Evolutionary conservation across 495 filamentous ascomycete genomes (phyloP).

Genomic region (Trichoderma parareesei): DNA sequence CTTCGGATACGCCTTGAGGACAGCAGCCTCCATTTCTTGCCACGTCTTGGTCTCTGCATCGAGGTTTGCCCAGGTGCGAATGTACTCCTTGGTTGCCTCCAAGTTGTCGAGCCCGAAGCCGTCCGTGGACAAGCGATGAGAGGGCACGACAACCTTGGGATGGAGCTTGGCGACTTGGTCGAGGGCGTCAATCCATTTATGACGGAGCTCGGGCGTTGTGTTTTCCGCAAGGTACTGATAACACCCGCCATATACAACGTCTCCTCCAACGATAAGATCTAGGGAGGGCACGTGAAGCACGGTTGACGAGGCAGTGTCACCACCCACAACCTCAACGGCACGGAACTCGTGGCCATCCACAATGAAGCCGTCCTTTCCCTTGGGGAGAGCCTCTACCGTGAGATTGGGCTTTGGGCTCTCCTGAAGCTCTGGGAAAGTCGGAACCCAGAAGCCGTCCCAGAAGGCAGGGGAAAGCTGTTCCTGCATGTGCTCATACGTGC

Average conservation of each 20-base stretch:
- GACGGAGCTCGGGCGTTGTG: background rate
- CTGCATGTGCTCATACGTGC: background rate
- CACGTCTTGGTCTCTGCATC: background rate
- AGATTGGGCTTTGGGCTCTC: background rate
- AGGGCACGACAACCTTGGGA: background rate
- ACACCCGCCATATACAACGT: background rate
- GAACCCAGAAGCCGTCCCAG: background rate
- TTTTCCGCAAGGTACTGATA: constrained; percentile 1
- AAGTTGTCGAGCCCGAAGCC: too few relatives aligned
- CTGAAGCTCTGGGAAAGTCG: background rate
- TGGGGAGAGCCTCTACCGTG: background rate
- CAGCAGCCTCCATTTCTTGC: too few relatives aligned
- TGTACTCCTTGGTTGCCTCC: too few relatives aligned
- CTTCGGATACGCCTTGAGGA: too few relatives aligned
- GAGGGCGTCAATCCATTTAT: background rate
- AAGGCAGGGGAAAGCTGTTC: background rate
- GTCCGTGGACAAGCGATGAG: too few relatives aligned
- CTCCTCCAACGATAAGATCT: constrained; percentile 4
- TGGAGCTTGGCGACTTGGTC: background rate
- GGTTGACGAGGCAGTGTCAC: background rate
- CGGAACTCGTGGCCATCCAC: constrained; percentile 9
- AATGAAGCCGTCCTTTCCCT: background rate
- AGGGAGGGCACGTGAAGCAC: constrained; percentile 9
- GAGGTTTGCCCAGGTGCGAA: too few relatives aligned
- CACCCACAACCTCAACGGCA: constrained; percentile 1